A percentile compares a stretch with the other conserved stretches of the same genome.
Conservation (phyloP, 495 filamentous ascomycete genomes). For the Pseudevernia furfuracea region DNA sequence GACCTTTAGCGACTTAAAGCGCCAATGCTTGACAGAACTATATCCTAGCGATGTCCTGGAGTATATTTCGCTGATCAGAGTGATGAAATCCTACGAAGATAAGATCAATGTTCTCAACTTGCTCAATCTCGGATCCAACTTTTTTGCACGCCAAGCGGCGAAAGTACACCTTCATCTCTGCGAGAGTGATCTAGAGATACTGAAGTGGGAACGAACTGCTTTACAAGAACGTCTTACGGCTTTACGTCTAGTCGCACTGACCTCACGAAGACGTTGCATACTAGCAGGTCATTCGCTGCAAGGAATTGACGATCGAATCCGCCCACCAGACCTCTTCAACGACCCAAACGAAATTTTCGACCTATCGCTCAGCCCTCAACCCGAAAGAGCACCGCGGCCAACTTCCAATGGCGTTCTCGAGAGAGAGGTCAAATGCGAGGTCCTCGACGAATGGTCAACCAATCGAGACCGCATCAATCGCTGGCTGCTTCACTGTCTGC, state of each 20-base stretch:
- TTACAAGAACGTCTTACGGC: constrained; percentile 3
- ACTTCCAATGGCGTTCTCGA: neutral
- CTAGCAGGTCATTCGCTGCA: constrained; percentile 5
- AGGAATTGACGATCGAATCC: constrained; percentile 10
- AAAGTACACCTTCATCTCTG: neutral
- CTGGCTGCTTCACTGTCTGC: constrained; percentile 17
- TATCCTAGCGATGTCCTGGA: constrained; percentile 12
- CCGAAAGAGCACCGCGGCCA: neutral
- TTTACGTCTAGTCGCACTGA: neutral
- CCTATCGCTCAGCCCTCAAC: neutral
- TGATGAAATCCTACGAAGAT: constrained; percentile 9
- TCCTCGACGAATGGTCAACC: constrained; percentile 16
- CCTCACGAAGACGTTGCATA: constrained; percentile 1
- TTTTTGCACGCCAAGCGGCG: neutral
- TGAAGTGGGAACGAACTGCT: constrained; percentile 4
- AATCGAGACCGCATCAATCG: constrained; percentile 19
- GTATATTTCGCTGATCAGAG: constrained; percentile 11
- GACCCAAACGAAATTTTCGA: neutral
- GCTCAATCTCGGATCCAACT: constrained; percentile 8
- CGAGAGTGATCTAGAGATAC: constrained; percentile 11
- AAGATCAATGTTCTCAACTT: constrained; percentile 13
- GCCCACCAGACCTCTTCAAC: neutral
- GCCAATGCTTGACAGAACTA: neutral
- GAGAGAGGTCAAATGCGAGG: neutral
- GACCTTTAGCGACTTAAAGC: constrained; percentile 1